Percentiles rank a stretch among this genome's conserved stretches.
These are phyloP conservation scores for Nepenthes gracilis DNA, from an alignment of 148 eudicot genomes.

Conservation along the genomic window DNA sequence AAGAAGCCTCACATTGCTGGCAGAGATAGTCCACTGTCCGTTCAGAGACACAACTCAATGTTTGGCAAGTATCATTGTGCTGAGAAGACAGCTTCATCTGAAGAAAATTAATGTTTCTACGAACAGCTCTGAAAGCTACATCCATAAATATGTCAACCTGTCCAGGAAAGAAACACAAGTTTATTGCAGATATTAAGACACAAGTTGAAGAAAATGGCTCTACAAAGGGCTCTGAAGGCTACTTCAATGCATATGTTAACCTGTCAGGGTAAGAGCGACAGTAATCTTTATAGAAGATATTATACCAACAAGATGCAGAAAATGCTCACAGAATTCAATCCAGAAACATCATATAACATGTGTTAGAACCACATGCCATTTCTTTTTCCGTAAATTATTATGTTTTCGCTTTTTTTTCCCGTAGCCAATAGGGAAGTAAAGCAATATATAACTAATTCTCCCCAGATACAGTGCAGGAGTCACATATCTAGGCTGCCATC, in stretches of 20 bases:
- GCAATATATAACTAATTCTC: too few relatives aligned
- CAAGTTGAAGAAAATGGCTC: background rate
- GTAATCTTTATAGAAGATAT: too few relatives aligned
- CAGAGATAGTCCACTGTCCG: slow-evolving; percentile 41
- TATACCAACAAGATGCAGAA: too few relatives aligned
- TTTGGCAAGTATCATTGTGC: slow-evolving; percentile 13
- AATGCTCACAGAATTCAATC: too few relatives aligned
- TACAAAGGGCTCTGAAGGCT: background rate
- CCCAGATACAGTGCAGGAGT: too few relatives aligned
- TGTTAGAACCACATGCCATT: too few relatives aligned
- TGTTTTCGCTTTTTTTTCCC: too few relatives aligned
- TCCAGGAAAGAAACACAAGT: slow-evolving; percentile 7
- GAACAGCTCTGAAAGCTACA: slow-evolving; percentile 73
- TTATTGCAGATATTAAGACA: background rate
- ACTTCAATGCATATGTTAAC: background rate
- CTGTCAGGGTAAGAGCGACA: too few relatives aligned
- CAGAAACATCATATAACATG: too few relatives aligned
- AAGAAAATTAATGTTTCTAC: slow-evolving; percentile 49
- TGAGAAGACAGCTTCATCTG: slow-evolving; percentile 45
- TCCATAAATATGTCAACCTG: slow-evolving; percentile 82
- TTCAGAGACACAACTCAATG: slow-evolving; percentile 29
- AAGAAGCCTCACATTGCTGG: slow-evolving; percentile 90
- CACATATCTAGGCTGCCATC: too few relatives aligned
- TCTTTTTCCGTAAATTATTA: too few relatives aligned
- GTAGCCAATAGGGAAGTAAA: too few relatives aligned